phyloP scores from a whole-genome alignment of 768 basidiomycete species.

The Hypholoma sublateritium region DNA sequence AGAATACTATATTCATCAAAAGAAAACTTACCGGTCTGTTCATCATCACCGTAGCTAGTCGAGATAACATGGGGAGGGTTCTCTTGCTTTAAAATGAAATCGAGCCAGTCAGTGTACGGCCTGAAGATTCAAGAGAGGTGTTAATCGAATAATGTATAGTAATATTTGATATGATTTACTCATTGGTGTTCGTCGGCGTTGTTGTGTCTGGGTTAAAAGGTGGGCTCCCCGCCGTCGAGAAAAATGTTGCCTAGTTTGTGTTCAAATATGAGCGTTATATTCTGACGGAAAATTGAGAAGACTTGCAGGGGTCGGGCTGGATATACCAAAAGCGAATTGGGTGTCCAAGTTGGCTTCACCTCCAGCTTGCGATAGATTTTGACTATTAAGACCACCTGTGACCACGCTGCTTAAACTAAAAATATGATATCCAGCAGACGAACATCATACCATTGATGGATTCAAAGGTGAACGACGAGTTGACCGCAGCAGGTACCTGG shows the following conservation, averaged over 20 bases:
- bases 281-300: constrained; percentile 31
- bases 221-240: constrained; percentile 56
- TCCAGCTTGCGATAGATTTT: constrained; percentile 54
- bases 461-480: constrained; percentile 51
- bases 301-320: constrained; percentile 37
- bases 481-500: constrained; percentile 44
- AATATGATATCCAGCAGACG: not conserved
- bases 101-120: constrained; percentile 48
- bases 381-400: constrained; percentile 62
- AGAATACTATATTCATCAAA: constrained; percentile 30
- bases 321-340: constrained; percentile 66
- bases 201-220: constrained; percentile 48
- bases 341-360: constrained; percentile 67
- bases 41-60: constrained; percentile 66
- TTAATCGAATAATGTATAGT: too few species aligned
- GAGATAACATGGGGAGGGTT: constrained; percentile 56
- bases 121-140: constrained; percentile 2
- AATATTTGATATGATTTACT: constrained; percentile 19
- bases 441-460: constrained; percentile 49
- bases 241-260: constrained; percentile 41
- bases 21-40: constrained; percentile 53
- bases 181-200: constrained; percentile 36
- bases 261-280: constrained; percentile 11
- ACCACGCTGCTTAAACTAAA: not conserved
- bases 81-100: constrained; percentile 43